Base-by-base conservation (phyloP, 257 asterid species). In the Jacaranda mimosifolia region DNA sequence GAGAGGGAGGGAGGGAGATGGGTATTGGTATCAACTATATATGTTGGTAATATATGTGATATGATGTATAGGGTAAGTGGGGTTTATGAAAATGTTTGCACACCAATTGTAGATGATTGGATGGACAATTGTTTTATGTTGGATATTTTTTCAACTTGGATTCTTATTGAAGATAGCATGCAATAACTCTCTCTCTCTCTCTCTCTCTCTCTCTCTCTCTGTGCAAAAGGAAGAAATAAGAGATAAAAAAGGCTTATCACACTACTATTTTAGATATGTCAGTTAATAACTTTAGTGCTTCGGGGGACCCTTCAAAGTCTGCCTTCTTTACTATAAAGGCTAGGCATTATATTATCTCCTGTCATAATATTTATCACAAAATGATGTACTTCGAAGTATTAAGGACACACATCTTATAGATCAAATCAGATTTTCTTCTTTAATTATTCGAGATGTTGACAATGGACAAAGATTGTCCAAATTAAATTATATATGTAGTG, bases 31-130 rank as follows among this genome's bases (percentile, higher is more conserved):
- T 68, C 40, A 67, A 67, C 40, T 9, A 56, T 67, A n/a, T 67
- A 65, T 63, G 72, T 19, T 66, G 71, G 17, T 45, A 67, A 12
- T 51, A 69, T 7, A 15, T 14, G 51, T 15, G 75, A 76, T 81
- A 77, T 66, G 72, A 69, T 68, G 68, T 53, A 10, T 64, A 63
- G 67, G 60, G 78, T 74, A 36, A 42, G 76, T 58, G 85, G 84
- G 85, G 77, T 72, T 86, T 75, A 65, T 67, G 79, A 75, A 77
- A 84, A 76, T 75, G 82, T 81, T 68, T 71, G 78, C 85, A 80
- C 79, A 81, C 78, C 73, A 75, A 42, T 79, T 67, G 80, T 38
- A 70, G 80, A 65, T 67, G 81, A 85, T 83, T 83, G 86, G 88
- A 74, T 79, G 82, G 64, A 26, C 68, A 58, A 42, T 74, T 63